Evolutionary conservation across 2,329 filamentous ascomycete species (phyloP), one percentile per base, ranked within the genome.

Genomic region (Arthroderma sp.): DNA sequence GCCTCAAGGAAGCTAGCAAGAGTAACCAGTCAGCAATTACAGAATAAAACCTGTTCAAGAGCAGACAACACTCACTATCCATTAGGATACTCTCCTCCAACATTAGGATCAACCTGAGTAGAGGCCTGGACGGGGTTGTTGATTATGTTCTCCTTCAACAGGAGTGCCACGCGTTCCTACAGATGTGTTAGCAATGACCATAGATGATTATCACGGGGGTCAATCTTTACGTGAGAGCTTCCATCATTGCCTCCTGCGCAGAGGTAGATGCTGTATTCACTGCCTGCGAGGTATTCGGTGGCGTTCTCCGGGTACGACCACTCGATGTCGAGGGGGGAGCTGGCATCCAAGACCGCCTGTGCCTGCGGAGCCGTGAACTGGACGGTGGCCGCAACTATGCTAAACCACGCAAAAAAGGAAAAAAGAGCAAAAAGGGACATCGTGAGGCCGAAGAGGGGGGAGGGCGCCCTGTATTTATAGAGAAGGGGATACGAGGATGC

Each of bases 191-290:
- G 44, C 44, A n/a, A 15, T n/a, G 23, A 28, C 8, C 15, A 19
- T 19, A 43, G 8, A 33, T 15, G 15, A 35, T 11, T 11, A 25
- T 9, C 23, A 19, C 28, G 38, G 44, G 59, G 43, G n/a, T 39
- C 35, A 5, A 44, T 66, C 63, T 59, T n/a, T 69, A 81, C 76
- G 72, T 76, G 73, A 59, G 72, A 71, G 56, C 68, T 70, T 17
- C 69, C 71, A 1, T 73, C 70, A 65, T 84, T 81, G 49, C 82
- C 81, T 56, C 83, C 83, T 5, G 80, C 78, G 64, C 80, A 81
- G 21, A 87, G 71, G 62, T 78, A 79, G 52, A 87, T 68, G 60
- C 79, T 73, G 67, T 82, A 87, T 17, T 74, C 73, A 1, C 71
- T 67, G 43, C 84, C 71, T 58, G 79, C 74, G 6, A 76, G 65